Evolutionary conservation across 331 rosid species (phyloP).

Genomic region (Quercus lobata): DNA sequence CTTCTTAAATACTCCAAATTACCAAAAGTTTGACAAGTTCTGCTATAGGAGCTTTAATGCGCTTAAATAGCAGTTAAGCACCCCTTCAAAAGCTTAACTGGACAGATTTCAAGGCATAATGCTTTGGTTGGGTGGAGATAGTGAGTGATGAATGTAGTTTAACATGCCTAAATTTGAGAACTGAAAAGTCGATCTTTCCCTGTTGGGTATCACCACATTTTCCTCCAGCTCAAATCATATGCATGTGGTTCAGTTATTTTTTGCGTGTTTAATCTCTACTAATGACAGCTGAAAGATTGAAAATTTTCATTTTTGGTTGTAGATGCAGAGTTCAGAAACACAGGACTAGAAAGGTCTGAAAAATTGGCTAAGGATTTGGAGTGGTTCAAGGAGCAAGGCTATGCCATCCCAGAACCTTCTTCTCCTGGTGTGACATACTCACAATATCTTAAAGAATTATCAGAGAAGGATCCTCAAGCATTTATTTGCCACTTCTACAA

Average conservation of each 20-base stretch:
- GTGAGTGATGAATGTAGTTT: not conserved
- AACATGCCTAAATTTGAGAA: not conserved
- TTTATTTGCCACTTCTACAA: slow-evolving; percentile 96
- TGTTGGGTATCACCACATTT: not conserved
- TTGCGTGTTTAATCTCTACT: not conserved
- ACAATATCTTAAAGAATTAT: slow-evolving; percentile 66
- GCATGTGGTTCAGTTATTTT: not conserved
- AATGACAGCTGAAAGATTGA: not conserved
- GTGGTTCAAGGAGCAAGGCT: slow-evolving; percentile 92
- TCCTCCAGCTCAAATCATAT: not conserved
- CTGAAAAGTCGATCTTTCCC: not conserved
- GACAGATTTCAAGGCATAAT: not conserved
- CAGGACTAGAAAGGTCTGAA: slow-evolving; percentile 94
- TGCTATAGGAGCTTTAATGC: too few species aligned
- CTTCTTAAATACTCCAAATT: too few species aligned
- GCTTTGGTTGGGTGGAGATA: not conserved
- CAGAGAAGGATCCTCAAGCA: slow-evolving; percentile 83
- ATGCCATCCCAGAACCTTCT: slow-evolving; percentile 82
- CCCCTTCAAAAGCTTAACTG: too few species aligned
- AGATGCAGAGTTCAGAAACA: slow-evolving; percentile 90
- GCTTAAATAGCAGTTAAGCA: too few species aligned
- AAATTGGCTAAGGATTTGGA: slow-evolving; percentile 80
- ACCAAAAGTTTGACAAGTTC: too few species aligned
- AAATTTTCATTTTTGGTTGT: not conserved
- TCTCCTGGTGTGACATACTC: slow-evolving; percentile 72